phyloP scores from a whole-genome alignment of 108 stramenopile genomes.

The Fistulifera pelliculosa region DNA sequence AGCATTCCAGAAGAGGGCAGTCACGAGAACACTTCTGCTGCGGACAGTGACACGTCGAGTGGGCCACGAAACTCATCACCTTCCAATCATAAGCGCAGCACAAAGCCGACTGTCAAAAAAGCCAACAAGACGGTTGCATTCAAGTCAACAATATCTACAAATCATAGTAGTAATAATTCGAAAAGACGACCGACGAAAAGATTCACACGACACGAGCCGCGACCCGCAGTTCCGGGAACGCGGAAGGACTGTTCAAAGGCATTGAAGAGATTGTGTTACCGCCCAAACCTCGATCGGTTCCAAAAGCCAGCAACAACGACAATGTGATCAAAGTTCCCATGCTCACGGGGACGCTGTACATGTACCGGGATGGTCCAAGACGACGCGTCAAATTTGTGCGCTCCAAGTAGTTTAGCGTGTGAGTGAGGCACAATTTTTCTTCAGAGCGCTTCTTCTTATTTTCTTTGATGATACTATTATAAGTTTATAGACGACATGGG shows the following conservation, averaged over 20 bases:
- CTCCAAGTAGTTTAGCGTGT: conserved; percentile 8
- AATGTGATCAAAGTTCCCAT: conserved; percentile 45
- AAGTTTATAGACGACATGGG: no score
- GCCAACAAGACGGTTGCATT: no score
- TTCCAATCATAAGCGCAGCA: no score
- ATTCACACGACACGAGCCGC: conserved; percentile 1
- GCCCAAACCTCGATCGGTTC: conserved; percentile 4
- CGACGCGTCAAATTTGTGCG: conserved; percentile 52
- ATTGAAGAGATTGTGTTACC: neutral
- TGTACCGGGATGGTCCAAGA: conserved; percentile 43
- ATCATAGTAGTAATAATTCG: no score
- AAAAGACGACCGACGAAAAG: no score
- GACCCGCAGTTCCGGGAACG: neutral
- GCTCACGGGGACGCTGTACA: conserved; percentile 54
- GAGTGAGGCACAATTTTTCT: neutral
- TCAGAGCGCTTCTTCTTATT: neutral
- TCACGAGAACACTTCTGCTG: no score
- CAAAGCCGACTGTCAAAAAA: no score
- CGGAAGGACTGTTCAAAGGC: neutral
- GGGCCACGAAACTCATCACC: no score
- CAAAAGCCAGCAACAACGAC: conserved; percentile 28
- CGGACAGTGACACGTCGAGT: no score
- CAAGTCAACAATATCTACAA: no score
- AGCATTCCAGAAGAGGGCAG: no score
- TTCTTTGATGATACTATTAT: no score